Conservation (phyloP, 345 rosid species). For the Eucalyptus sp. region DNA sequence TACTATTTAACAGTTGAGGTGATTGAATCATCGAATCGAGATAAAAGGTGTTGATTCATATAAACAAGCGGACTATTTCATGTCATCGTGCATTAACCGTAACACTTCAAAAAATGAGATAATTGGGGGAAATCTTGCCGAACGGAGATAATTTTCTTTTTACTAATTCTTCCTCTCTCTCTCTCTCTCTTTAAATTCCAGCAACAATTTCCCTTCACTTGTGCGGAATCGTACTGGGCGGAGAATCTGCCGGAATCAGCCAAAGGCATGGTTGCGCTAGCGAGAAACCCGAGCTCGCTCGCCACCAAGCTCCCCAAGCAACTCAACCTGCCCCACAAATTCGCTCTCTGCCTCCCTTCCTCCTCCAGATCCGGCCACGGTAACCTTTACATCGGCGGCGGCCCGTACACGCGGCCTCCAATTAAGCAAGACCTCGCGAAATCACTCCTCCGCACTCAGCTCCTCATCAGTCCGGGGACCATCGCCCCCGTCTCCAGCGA, state of each 20-base stretch:
- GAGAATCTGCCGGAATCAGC: slow-evolving; percentile 10
- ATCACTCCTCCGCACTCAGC: slow-evolving; percentile 12
- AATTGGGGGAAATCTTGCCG: neutral
- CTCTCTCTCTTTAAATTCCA: neutral
- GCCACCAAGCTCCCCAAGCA: neutral
- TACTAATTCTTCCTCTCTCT: neutral
- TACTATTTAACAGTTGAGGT: too few relatives aligned
- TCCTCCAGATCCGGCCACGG: slow-evolving; percentile 1
- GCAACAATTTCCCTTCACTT: neutral
- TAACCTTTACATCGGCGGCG: slow-evolving; percentile 12
- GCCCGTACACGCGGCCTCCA: slow-evolving; percentile 1
- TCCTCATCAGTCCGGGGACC: slow-evolving; percentile 13
- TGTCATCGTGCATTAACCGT: neutral
- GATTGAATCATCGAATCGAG: neutral
- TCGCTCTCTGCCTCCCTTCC: slow-evolving; percentile 16
- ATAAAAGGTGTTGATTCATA: neutral
- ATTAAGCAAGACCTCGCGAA: slow-evolving; percentile 13
- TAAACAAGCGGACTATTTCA: neutral
- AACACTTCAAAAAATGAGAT: neutral
- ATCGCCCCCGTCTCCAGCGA: neutral
- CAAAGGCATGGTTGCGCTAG: slow-evolving; percentile 8
- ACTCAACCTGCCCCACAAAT: slow-evolving; percentile 5
- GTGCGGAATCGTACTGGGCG: neutral
- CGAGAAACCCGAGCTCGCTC: neutral
- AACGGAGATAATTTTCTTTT: neutral